Evolutionary conservation across 83 land plant species (phyloP), one percentile per base, ranked within the genome.

Genomic region (Diphasiastrum complanatum): DNA sequence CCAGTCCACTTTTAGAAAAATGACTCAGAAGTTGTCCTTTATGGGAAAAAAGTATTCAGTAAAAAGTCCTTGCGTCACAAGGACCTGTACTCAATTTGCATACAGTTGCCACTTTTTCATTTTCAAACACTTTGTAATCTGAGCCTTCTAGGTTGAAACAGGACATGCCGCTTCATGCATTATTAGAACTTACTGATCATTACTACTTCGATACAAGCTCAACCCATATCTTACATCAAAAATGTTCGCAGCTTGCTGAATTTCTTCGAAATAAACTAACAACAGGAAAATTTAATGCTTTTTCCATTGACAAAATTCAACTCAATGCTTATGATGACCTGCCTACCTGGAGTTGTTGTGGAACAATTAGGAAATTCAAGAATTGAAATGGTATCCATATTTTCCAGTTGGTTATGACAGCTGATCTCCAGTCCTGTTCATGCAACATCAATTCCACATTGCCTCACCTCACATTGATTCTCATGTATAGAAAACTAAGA

Each of bases 271-370:
- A 38, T 14, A 38, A 8, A 38, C 14, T 38, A 38, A 8, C 43
- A 8, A 38, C 8, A 8, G 12, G 12, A 38, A 8, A 14, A 8
- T 38, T 38, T 14, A 8, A 38, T 38, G 43, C 8, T 8, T 8
- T 38, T 8, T 38, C 43, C 8, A 38, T 8, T 8, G 14, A 38
- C 43, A 8, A 38, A 38, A 38, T 38, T 38, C 8, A 38, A 8
- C 43, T 14, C 8, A 38, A 8, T 38, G 8, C 14, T 14, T 38
- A 8, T n/a, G n/a, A n/a, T n/a, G n/a, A n/a, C n/a, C n/a, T n/a
- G n/a, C n/a, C n/a, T 12, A 72, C 75, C 75, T 65, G 75, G 29
- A 72, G 75, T 48, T 65, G 69, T 50, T 72, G 75, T 10, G 75
- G 69, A n/a, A 72, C 70, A 28, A 65, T 34, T 5, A 72, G 55